Percentiles rank a stretch among this genome's conserved stretches.
Evolutionary conservation across 192 early-diverging fungal species (phyloP).

Genomic region (Mortierella hygrophila): DNA sequence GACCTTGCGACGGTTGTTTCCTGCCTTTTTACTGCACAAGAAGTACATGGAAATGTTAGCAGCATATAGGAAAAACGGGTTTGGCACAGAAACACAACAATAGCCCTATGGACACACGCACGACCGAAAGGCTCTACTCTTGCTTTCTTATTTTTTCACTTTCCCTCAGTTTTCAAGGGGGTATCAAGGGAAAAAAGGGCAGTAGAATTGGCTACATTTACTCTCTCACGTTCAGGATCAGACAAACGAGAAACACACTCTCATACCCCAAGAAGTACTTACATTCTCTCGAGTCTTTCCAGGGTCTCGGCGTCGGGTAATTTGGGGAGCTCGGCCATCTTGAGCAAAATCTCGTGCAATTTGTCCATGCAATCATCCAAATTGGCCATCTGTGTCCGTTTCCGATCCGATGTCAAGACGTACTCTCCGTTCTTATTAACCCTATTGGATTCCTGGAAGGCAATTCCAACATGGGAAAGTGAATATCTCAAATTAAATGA

Average conservation of each 20-base stretch:
- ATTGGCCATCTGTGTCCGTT: constrained; percentile 82
- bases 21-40: constrained; percentile 63
- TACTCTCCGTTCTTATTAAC: constrained; percentile 81
- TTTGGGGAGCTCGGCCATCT: constrained; percentile 75
- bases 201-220: background rate
- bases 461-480: background rate
- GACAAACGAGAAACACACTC: background rate
- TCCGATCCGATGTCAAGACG: constrained; percentile 80
- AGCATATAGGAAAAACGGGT: constrained; percentile 1
- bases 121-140: background rate
- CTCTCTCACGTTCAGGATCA: background rate
- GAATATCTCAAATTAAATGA: no score
- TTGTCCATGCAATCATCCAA: constrained; percentile 85
- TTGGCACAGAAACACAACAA: constrained; percentile 12
- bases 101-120: background rate
- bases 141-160: background rate
- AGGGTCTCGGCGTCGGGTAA: constrained; percentile 73
- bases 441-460: constrained; percentile 60
- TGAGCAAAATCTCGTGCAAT: constrained; percentile 68
- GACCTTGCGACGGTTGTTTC: constrained; percentile 69
- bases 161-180: background rate
- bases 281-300: constrained; percentile 72
- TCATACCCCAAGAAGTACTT: constrained; percentile 28
- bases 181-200: background rate
- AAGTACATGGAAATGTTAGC: background rate